Conservation (phyloP, 345 rosid species). For the Cardamine resedifolia region DNA sequence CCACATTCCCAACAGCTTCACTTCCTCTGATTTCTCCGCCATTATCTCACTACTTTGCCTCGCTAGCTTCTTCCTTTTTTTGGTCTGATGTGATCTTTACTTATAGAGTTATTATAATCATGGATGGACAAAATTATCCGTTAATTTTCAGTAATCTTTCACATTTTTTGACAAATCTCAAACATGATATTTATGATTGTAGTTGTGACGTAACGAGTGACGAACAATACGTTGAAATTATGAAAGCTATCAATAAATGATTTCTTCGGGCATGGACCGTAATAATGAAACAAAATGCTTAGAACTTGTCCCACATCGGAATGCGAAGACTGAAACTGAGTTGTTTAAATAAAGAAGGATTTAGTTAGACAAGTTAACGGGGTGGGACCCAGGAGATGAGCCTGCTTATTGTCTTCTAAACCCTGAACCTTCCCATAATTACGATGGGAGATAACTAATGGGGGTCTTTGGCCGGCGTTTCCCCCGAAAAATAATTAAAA, state of each 20-base stretch:
- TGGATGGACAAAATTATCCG: background rate
- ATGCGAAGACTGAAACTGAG: background rate
- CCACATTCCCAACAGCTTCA: conserved; percentile 44
- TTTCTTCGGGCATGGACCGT: background rate
- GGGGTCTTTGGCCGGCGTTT: conserved; percentile 34
- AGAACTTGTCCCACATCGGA: conserved; percentile 32
- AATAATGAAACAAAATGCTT: background rate
- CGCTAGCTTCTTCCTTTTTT: background rate
- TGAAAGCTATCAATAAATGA: background rate
- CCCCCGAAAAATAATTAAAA: conserved; percentile 15
- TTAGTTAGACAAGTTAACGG: background rate
- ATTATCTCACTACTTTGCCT: background rate
- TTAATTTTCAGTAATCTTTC: too few relatives aligned
- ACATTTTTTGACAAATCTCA: background rate
- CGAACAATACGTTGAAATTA: background rate
- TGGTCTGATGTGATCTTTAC: background rate
- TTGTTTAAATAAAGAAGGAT: background rate
- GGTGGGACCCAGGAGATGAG: conserved; percentile 20
- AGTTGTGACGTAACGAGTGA: conserved; percentile 14
- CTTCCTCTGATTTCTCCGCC: conserved; percentile 36
- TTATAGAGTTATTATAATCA: background rate
- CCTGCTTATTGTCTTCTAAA: conserved; percentile 14
- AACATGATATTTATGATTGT: background rate
- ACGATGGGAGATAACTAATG: too few relatives aligned
- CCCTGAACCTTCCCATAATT: conserved; percentile 31